phyloP scores from a whole-genome alignment of 2,329 filamentous ascomycete species.

The Clonostachys rhizophaga region DNA sequence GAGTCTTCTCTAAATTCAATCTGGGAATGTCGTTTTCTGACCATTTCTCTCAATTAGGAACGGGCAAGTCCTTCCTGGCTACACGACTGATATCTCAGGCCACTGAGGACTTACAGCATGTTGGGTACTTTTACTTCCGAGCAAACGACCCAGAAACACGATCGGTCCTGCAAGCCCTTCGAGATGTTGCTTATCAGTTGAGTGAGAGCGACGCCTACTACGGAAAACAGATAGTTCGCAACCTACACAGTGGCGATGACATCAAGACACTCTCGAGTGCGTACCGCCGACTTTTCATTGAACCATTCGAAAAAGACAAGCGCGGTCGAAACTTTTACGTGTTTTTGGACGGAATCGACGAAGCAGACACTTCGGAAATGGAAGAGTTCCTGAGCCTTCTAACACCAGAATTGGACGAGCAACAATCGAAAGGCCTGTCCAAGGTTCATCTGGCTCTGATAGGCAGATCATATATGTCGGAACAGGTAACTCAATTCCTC shows the following conservation, averaged over 20 bases:
- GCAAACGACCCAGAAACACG: slow-evolving; percentile 39
- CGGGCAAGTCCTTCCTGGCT: slow-evolving; percentile 40
- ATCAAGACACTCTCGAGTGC: slow-evolving; percentile 37
- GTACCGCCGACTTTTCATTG: slow-evolving; percentile 31
- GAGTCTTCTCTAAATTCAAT: slow-evolving; percentile 7
- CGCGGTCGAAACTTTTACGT: slow-evolving; percentile 30
- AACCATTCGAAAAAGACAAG: slow-evolving; percentile 26
- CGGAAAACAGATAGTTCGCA: slow-evolving; percentile 29
- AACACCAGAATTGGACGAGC: slow-evolving; percentile 9
- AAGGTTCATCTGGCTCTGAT: slow-evolving; percentile 30
- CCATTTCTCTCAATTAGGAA: slow-evolving; percentile 14
- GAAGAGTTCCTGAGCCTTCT: slow-evolving; percentile 27
- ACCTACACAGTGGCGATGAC: slow-evolving; percentile 27
- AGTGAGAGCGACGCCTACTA: slow-evolving; percentile 38
- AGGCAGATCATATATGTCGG: slow-evolving; percentile 34
- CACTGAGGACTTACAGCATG: slow-evolving; percentile 22
- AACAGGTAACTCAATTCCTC: slow-evolving; percentile 24
- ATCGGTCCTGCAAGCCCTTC: slow-evolving; percentile 36
- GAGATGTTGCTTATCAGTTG: slow-evolving; percentile 40
- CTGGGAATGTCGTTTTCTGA: background rate
- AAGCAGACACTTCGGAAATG: slow-evolving; percentile 31
- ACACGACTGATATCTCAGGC: slow-evolving; percentile 35
- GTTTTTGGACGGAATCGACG: slow-evolving; percentile 41
- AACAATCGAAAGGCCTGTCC: slow-evolving; percentile 5
- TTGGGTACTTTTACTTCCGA: slow-evolving; percentile 42